Conservation (phyloP, 345 rosid species). For the Linum tenue region DNA sequence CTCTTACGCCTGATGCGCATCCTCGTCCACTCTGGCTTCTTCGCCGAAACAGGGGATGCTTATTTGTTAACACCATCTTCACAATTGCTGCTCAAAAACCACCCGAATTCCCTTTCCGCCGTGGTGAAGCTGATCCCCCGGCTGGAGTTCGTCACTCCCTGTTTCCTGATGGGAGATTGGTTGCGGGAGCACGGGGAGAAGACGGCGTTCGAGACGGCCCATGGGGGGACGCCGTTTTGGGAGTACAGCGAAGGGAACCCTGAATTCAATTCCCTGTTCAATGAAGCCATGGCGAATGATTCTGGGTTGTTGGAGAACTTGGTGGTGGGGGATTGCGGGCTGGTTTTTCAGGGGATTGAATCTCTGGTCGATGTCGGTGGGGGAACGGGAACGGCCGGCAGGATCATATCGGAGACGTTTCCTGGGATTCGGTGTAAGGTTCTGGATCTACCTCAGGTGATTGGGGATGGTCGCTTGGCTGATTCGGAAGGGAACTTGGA, state of each 20-base stretch:
- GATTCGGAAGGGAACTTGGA: conserved; percentile 9
- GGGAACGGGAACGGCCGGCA: conserved; percentile 14
- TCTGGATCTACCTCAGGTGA: conserved; percentile 17
- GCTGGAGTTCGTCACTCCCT: conserved; percentile 21
- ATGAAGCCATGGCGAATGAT: conserved; percentile 23
- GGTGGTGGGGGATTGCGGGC: conserved; percentile 8
- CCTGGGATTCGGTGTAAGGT: conserved; percentile 16
- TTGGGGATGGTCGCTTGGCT: conserved; percentile 6
- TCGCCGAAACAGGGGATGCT: conserved; percentile 15
- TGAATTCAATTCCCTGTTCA: conserved; percentile 7
- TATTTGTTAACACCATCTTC: conserved; percentile 34
- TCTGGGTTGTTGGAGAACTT: conserved; percentile 9
- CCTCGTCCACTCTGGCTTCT: conserved; percentile 34
- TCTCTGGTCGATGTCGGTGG: conserved; percentile 24
- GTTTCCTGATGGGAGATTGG: conserved; percentile 28
- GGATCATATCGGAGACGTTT: conserved; percentile 8
- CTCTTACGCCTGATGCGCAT: conserved; percentile 35
- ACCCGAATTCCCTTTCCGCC: conserved; percentile 25
- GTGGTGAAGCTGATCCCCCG: conserved; percentile 21
- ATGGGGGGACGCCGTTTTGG: conserved; percentile 15
- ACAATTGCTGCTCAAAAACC: conserved; percentile 25
- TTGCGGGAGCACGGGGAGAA: conserved; percentile 11
- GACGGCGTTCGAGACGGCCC: conserved; percentile 9
- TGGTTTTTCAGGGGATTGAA: conserved; percentile 13
- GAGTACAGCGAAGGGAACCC: conserved; percentile 11